These are phyloP conservation scores for Niveomyces coronatus DNA, from an alignment of 2,329 filamentous ascomycete genomes.

Conservation along the genomic window DNA sequence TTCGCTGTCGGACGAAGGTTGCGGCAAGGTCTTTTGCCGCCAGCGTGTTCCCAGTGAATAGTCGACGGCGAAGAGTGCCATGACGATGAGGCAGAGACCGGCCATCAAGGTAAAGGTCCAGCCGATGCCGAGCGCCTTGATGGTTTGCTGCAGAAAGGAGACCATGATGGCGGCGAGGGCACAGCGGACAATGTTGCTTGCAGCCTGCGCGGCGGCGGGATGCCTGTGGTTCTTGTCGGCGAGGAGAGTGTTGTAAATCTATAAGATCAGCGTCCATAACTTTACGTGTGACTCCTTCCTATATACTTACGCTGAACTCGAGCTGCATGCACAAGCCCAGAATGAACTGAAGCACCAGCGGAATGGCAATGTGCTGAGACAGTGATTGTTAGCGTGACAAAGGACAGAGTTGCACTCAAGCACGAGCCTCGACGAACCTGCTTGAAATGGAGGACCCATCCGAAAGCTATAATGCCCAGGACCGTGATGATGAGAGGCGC, in stretches of 20 bases:
- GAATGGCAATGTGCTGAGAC: conserved; percentile 12
- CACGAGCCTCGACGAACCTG: no score
- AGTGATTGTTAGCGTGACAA: not conserved
- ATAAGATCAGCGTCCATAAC: not conserved
- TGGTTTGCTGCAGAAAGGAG: conserved; percentile 14
- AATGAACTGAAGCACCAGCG: conserved; percentile 16
- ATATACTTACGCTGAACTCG: conserved; percentile 11
- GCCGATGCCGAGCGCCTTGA: conserved; percentile 16
- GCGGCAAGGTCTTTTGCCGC: not conserved
- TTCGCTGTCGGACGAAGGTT: not conserved
- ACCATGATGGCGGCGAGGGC: conserved; percentile 13
- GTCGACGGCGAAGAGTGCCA: conserved; percentile 11
- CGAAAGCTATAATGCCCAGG: conserved; percentile 7
- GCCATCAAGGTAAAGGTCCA: conserved; percentile 17
- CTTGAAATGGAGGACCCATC: conserved; percentile 12
- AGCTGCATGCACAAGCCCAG: conserved; percentile 14
- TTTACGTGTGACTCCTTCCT: not conserved
- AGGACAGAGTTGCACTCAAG: conserved; percentile 1
- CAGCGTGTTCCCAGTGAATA: conserved; percentile 7
- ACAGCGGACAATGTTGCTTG: conserved; percentile 15
- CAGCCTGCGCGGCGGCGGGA: conserved; percentile 15
- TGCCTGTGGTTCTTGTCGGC: conserved; percentile 16
- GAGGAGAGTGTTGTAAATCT: conserved; percentile 14
- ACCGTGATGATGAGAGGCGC: conserved; percentile 8
- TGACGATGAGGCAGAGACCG: conserved; percentile 10